Conservation (phyloP, 768 basidiomycete genomes). For the Pholiota microspora region DNA sequence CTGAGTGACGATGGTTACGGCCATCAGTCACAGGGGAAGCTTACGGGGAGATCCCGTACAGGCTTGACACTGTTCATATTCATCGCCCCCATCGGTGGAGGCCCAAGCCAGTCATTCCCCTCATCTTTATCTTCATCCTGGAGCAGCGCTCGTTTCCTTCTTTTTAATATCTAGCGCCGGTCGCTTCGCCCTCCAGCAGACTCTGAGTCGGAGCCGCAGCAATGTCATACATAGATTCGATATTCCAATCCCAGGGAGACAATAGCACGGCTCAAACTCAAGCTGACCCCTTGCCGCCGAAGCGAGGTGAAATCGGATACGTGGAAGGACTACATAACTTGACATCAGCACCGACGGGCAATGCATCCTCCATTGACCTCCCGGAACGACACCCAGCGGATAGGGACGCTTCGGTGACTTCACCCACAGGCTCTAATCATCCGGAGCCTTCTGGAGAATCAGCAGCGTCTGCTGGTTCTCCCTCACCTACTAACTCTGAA, state of each 20-base stretch:
- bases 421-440: neutral
- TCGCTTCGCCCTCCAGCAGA: constrained; percentile 9
- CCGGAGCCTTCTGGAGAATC: constrained; percentile 13
- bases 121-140: constrained; percentile 4
- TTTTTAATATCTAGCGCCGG: constrained; percentile 17
- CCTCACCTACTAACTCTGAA: constrained; percentile 2
- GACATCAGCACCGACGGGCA: constrained; percentile 38
- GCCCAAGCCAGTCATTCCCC: constrained; percentile 5
- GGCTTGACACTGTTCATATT: neutral
- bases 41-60: neutral
- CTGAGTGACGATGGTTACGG: constrained; percentile 9
- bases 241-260: constrained; percentile 7
- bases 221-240: constrained; percentile 15
- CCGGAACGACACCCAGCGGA: constrained; percentile 47
- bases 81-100: neutral
- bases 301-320: constrained; percentile 68
- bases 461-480: constrained; percentile 3
- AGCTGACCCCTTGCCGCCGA: constrained; percentile 61
- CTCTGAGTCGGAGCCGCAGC: neutral
- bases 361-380: constrained; percentile 17
- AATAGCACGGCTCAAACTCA: constrained; percentile 32
- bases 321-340: constrained; percentile 36
- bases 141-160: constrained; percentile 16
- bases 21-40: constrained; percentile 1
- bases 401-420: constrained; percentile 9